Evolutionary conservation across 805 yeast species (phyloP).

Genomic region (Hanseniaspora meyeri): DNA sequence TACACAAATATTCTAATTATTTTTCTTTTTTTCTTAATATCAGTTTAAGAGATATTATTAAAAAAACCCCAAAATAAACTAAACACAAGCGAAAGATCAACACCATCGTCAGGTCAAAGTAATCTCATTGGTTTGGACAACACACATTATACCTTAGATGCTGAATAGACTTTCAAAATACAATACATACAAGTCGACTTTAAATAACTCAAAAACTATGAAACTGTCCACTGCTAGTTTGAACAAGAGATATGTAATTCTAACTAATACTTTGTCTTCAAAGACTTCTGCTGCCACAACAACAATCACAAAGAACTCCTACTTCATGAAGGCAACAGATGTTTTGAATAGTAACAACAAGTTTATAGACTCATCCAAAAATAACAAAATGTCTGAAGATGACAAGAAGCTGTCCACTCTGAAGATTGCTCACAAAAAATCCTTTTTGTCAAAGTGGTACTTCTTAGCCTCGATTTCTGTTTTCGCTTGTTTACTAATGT

Average conservation of each 20-base stretch:
- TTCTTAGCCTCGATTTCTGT: constrained; percentile 11
- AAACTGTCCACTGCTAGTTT: not conserved
- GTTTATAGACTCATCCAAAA: not conserved
- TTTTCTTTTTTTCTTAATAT: too few species aligned
- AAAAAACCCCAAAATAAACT: too few species aligned
- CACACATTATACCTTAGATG: not conserved
- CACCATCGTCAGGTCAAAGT: too few species aligned
- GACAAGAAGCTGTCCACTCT: not conserved
- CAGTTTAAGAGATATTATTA: too few species aligned
- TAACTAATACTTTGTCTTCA: not conserved
- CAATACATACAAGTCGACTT: not conserved
- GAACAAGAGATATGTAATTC: not conserved
- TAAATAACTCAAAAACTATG: not conserved
- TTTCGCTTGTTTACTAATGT: constrained; percentile 9
- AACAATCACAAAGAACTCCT: not conserved
- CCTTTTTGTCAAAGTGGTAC: constrained; percentile 12
- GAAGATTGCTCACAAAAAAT: not conserved
- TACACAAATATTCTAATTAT: too few species aligned
- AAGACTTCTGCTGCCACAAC: not conserved
- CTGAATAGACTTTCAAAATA: not conserved
- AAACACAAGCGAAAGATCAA: too few species aligned
- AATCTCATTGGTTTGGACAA: too few species aligned
- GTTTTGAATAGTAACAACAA: constrained; percentile 1
- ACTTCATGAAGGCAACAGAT: constrained; percentile 6
- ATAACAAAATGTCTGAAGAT: not conserved